A percentile compares a stretch with the other conserved stretches of the same genome.
Evolutionary conservation across 805 yeast species (phyloP).

Genomic region (Monosporozyma yasuniensis): DNA sequence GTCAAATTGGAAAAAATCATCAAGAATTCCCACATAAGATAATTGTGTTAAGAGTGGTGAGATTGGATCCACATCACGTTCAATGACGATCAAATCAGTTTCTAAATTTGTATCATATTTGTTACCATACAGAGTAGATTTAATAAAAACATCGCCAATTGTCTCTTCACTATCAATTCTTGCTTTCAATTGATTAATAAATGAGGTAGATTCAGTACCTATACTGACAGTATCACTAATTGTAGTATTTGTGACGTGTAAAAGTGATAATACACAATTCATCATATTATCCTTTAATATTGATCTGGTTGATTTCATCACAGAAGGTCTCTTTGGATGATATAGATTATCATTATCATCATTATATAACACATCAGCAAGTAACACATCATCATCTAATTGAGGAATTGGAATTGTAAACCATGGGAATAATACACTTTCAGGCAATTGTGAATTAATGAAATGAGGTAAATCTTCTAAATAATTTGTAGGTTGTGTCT

Average conservation of each 20-base stretch:
- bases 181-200: conserved; percentile 14
- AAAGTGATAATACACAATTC: conserved; percentile 16
- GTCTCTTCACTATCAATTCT: conserved; percentile 9
- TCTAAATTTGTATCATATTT: conserved; percentile 39
- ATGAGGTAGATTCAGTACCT: conserved; percentile 18
- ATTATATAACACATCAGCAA: conserved; percentile 18
- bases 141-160: conserved; percentile 16
- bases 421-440: conserved; percentile 16
- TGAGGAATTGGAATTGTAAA: conserved; percentile 19
- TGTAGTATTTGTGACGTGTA: conserved; percentile 16
- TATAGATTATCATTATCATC: conserved; percentile 21
- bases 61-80: conserved; percentile 64
- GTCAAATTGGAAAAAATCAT: conserved; percentile 53
- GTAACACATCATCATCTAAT: conserved; percentile 21
- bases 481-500: neutral
- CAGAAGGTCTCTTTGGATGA: conserved; percentile 13
- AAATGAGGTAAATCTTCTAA: conserved; percentile 16
- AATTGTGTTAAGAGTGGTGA: conserved; percentile 68
- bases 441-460: conserved; percentile 15
- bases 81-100: conserved; percentile 68
- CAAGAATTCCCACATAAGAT: conserved; percentile 74
- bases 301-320: conserved; percentile 19
- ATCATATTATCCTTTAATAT: conserved; percentile 24
- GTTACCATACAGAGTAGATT: conserved; percentile 25
- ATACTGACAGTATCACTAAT: conserved; percentile 22